These are phyloP conservation scores for Pseudogymnoascus sp. DNA, from an alignment of 2,329 filamentous ascomycete species.

Conservation along the genomic window DNA sequence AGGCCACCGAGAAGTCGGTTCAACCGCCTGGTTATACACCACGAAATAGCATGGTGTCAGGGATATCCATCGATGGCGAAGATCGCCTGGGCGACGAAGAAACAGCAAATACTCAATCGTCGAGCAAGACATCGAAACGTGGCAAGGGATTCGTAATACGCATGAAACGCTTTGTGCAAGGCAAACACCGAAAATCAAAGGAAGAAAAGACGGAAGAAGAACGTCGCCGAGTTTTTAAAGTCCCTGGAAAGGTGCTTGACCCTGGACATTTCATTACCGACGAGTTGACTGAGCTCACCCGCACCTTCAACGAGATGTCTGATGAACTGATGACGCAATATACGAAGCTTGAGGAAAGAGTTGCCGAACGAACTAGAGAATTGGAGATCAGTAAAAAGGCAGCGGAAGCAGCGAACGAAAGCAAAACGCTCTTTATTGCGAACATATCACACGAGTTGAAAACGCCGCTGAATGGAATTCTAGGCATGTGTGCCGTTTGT, in stretches of 20 bases:
- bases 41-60: conserved; percentile 24
- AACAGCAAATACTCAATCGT: conserved; percentile 16
- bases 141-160: conserved; percentile 23
- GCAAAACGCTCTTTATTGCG: conserved; percentile 94
- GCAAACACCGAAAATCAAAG: conserved; percentile 19
- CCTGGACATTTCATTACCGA: conserved; percentile 70
- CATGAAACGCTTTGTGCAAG: conserved; percentile 21
- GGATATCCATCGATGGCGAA: conserved; percentile 17
- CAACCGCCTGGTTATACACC: conserved; percentile 26
- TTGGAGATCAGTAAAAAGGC: conserved; percentile 85
- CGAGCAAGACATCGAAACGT: conserved; percentile 25
- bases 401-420: conserved; percentile 90
- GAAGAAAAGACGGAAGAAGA: conserved; percentile 34
- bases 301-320: conserved; percentile 88
- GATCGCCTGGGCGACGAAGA: conserved; percentile 21
- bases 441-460: conserved; percentile 86
- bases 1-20: conserved; percentile 66
- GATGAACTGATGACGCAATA: conserved; percentile 86
- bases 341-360: conserved; percentile 72
- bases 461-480: conserved; percentile 88
- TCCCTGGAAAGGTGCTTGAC: conserved; percentile 73
- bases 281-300: conserved; percentile 73
- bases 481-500: conserved; percentile 88
- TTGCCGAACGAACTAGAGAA: conserved; percentile 72
- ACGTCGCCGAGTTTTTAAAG: conserved; percentile 54